A percentile compares a stretch with the other conserved stretches of the same genome.
phyloP scores from a whole-genome alignment of 108 stramenopile species.

The Cyclotella baltica region DNA sequence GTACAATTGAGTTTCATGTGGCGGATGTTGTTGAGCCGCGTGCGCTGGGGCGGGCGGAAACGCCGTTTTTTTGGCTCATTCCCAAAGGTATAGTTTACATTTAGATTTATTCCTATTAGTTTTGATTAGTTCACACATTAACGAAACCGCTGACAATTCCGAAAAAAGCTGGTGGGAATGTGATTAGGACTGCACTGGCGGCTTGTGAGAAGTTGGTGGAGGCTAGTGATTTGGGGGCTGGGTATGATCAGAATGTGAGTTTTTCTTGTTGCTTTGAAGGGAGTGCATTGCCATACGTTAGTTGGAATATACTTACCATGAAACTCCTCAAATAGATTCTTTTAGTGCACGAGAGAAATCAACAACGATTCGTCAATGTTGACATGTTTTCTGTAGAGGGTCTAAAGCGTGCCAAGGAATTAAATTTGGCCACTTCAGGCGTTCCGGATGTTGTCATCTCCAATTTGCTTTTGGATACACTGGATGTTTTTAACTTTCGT shows the following conservation, averaged over 20 bases:
- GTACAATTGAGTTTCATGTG: conserved; percentile 28
- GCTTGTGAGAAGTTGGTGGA: conserved; percentile 31
- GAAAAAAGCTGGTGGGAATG: conserved; percentile 47
- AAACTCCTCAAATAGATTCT: conserved; percentile 12
- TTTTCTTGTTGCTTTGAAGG: background rate
- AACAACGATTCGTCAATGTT: conserved; percentile 44
- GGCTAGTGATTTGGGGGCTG: conserved; percentile 41
- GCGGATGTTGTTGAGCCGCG: conserved; percentile 36
- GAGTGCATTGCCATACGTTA: background rate
- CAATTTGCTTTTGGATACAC: conserved; percentile 21
- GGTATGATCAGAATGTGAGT: conserved; percentile 31
- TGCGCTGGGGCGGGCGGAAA: conserved; percentile 36
- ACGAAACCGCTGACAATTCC: too few species aligned
- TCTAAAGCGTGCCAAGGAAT: conserved; percentile 33
- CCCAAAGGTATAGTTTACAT: too few species aligned
- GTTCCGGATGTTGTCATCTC: conserved; percentile 47
- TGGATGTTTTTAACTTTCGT: conserved; percentile 34
- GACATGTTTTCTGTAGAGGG: conserved; percentile 40
- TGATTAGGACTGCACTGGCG: conserved; percentile 31
- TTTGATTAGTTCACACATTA: too few species aligned
- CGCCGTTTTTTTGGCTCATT: conserved; percentile 47
- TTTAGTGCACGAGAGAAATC: conserved; percentile 32
- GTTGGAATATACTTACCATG: background rate
- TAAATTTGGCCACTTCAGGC: conserved; percentile 41
- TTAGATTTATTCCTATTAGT: too few species aligned